Evolutionary conservation across 768 basidiomycete genomes (phyloP).

Genomic region (Suillus spraguei): DNA sequence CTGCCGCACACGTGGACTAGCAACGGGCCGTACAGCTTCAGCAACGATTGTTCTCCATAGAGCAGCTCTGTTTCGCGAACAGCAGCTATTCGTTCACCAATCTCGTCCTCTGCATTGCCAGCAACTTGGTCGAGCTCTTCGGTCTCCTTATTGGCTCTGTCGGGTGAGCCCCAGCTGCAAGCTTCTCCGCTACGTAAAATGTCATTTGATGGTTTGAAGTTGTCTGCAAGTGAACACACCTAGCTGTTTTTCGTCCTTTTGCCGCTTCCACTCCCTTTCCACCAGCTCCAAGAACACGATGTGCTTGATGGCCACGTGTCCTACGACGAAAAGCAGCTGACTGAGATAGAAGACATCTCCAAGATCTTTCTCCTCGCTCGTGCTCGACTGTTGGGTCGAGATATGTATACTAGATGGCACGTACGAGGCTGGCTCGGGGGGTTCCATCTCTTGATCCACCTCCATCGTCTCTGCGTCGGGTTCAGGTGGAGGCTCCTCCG

Average conservation of each 20-base stretch:
- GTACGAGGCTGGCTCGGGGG: slow-evolving; percentile 27
- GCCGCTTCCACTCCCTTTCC: slow-evolving; percentile 94
- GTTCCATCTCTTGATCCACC: slow-evolving; percentile 48
- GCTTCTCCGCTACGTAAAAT: slow-evolving; percentile 57
- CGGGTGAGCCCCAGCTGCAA: slow-evolving; percentile 41
- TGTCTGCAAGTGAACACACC: slow-evolving; percentile 46
- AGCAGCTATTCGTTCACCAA: slow-evolving; percentile 86
- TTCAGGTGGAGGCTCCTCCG: slow-evolving; percentile 20
- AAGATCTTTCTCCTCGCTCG: slow-evolving; percentile 47
- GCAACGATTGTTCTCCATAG: slow-evolving; percentile 77
- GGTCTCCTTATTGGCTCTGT: slow-evolving; percentile 52
- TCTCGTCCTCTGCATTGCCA: slow-evolving; percentile 97
- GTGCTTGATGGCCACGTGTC: slow-evolving; percentile 97
- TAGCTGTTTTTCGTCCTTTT: slow-evolving; percentile 86
- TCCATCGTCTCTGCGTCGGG: slow-evolving; percentile 56
- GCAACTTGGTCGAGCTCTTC: slow-evolving; percentile 98
- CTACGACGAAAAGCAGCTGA: slow-evolving; percentile 94
- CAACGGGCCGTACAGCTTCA: slow-evolving; percentile 88
- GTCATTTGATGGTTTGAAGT: slow-evolving; percentile 6
- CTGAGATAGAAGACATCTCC: slow-evolving; percentile 88
- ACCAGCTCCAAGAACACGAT: slow-evolving; percentile 95
- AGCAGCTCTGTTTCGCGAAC: slow-evolving; percentile 88
- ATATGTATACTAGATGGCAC: slow-evolving; percentile 16
- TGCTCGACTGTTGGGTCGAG: slow-evolving; percentile 10
- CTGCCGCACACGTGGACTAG: slow-evolving; percentile 89